phyloP scores from a whole-genome alignment of 148 eudicot genomes.

The Spergularia bocconei region DNA sequence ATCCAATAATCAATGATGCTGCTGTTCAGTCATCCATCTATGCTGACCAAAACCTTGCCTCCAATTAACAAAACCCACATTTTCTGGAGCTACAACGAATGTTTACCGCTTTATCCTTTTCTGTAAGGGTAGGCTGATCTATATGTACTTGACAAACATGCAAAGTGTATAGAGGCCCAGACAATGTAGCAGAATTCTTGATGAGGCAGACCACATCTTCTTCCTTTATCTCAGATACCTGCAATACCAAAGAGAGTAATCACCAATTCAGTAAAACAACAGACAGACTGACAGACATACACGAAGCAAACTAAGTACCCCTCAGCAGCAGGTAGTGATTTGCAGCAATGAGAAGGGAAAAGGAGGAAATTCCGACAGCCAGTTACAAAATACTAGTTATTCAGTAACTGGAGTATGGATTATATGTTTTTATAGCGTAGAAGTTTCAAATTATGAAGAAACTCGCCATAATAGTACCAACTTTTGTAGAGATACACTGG shows the following conservation, averaged over 20 bases:
- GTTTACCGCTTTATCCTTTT: constrained; percentile 75
- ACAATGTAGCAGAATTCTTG: constrained; percentile 78
- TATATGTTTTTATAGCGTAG: neutral
- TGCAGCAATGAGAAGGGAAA: too few relatives aligned
- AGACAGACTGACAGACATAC: too few relatives aligned
- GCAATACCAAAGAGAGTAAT: constrained; percentile 15
- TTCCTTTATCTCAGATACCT: constrained; percentile 73
- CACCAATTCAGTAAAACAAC: neutral
- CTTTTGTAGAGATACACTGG: neutral
- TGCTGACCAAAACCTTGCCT: neutral
- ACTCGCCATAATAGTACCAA: neutral
- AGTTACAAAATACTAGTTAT: neutral
- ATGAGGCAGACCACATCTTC: constrained; percentile 72
- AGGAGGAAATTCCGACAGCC: too few relatives aligned
- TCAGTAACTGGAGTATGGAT: neutral
- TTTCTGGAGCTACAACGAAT: neutral
- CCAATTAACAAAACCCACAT: neutral
- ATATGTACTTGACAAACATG: constrained; percentile 83
- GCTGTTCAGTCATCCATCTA: neutral
- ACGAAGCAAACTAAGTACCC: neutral
- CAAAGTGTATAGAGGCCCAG: constrained; percentile 75
- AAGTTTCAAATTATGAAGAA: neutral
- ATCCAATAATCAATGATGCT: neutral
- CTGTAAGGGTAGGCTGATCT: constrained; percentile 81
- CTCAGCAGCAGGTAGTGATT: too few relatives aligned